Evolutionary conservation across 495 filamentous ascomycete species (phyloP).

Genomic region (Penicillium lividum): DNA sequence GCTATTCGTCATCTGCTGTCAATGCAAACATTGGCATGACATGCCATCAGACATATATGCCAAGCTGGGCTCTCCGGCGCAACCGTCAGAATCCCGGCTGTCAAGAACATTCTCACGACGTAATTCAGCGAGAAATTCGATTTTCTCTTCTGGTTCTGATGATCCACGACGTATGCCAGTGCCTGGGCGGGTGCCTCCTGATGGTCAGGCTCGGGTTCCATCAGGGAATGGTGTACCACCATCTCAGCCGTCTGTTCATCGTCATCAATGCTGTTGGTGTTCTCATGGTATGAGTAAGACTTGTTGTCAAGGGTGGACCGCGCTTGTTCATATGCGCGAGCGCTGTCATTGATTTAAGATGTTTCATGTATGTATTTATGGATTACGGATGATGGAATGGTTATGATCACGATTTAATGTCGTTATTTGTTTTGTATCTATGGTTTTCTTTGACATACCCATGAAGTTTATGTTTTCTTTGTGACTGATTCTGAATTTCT

Average conservation of each 20-base stretch:
- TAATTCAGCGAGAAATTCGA: conserved; percentile 9
- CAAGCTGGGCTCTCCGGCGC: conserved; percentile 64
- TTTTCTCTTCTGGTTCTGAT: conserved; percentile 34
- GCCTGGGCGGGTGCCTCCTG: neutral
- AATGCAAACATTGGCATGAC: conserved; percentile 80
- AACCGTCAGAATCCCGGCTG: conserved; percentile 41
- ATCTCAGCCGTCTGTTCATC: conserved; percentile 26
- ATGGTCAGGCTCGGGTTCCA: neutral
- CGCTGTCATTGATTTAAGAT: conserved; percentile 50
- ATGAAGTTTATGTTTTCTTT: neutral
- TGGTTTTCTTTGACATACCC: neutral
- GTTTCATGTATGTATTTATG: neutral
- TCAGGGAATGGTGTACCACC: neutral
- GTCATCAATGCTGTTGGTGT: conserved; percentile 72
- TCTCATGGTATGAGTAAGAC: conserved; percentile 67
- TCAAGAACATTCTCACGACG: conserved; percentile 17
- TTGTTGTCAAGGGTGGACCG: conserved; percentile 75
- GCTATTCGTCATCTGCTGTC: conserved; percentile 79
- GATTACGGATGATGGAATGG: neutral
- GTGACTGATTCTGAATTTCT: neutral
- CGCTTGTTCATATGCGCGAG: conserved; percentile 68
- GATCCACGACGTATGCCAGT: conserved; percentile 7
- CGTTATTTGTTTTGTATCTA: neutral
- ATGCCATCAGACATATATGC: conserved; percentile 75
- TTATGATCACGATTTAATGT: neutral